Conservation (phyloP, 257 asterid species). For the Nicotiana paniculata region DNA sequence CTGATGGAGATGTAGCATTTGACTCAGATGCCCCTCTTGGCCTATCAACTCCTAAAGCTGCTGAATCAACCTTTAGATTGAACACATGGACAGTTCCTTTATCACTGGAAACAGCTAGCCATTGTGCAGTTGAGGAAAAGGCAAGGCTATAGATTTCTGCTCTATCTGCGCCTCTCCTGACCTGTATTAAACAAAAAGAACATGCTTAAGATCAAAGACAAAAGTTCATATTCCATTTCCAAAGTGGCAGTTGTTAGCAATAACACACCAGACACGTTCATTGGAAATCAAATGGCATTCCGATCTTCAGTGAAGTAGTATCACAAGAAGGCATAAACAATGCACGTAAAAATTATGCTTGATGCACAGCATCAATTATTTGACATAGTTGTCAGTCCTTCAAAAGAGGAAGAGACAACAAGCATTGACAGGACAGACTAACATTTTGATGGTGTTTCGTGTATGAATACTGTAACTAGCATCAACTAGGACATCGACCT, state of each 20-base stretch:
- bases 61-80: slow-evolving; percentile 62
- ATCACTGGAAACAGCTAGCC: slow-evolving; percentile 97
- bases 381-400: neutral
- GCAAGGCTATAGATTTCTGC: slow-evolving; percentile 88
- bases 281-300: neutral
- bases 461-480: neutral
- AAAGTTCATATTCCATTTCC: neutral
- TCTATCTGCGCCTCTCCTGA: slow-evolving; percentile 94
- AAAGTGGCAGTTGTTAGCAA: neutral
- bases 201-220: neutral
- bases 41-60: slow-evolving; percentile 44
- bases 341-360: neutral
- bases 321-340: neutral
- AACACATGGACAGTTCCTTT: slow-evolving; percentile 94
- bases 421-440: neutral
- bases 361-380: neutral
- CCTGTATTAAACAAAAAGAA: slow-evolving; percentile 38
- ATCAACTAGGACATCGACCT: neutral
- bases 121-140: slow-evolving; percentile 73
- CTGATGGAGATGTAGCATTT: slow-evolving; percentile 30
- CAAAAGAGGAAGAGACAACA: neutral
- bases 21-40: slow-evolving; percentile 41
- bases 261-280: neutral
- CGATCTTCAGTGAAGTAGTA: neutral
- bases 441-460: neutral